Evolutionary conservation across 2,329 filamentous ascomycete genomes (phyloP).

Genomic region (Aspergillus phoenicis): DNA sequence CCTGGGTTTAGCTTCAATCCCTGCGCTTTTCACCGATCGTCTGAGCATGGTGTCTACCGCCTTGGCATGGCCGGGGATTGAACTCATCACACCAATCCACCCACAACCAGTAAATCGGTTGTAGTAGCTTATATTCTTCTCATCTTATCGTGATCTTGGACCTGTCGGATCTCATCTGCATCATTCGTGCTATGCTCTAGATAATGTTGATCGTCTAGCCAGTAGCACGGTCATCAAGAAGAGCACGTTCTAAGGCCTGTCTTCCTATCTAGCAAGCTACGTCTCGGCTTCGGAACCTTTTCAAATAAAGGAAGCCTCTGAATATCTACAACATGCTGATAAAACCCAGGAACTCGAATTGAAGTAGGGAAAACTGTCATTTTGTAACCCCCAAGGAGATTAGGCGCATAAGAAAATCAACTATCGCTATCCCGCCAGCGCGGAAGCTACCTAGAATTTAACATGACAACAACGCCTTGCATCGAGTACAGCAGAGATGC

Average conservation of each 20-base stretch:
- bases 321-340: no score
- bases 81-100: background rate
- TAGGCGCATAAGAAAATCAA: background rate
- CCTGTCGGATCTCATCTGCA: no score
- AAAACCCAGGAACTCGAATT: no score
- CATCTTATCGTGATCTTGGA: background rate
- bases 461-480: conserved; percentile 6
- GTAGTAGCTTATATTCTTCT: background rate
- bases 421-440: background rate
- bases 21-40: background rate
- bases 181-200: no score
- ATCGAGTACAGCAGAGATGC: conserved; percentile 4
- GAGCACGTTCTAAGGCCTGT: no score
- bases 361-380: background rate
- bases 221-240: no score
- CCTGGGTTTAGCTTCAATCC: background rate
- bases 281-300: no score
- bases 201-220: no score
- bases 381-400: background rate
- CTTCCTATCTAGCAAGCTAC: no score
- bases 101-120: background rate
- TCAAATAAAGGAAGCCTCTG: no score
- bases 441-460: conserved; percentile 4
- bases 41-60: background rate
- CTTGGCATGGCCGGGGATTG: background rate